Evolutionary conservation across 78 protist genomes (phyloP).

Genomic region (Isochrysis galbana): DNA sequence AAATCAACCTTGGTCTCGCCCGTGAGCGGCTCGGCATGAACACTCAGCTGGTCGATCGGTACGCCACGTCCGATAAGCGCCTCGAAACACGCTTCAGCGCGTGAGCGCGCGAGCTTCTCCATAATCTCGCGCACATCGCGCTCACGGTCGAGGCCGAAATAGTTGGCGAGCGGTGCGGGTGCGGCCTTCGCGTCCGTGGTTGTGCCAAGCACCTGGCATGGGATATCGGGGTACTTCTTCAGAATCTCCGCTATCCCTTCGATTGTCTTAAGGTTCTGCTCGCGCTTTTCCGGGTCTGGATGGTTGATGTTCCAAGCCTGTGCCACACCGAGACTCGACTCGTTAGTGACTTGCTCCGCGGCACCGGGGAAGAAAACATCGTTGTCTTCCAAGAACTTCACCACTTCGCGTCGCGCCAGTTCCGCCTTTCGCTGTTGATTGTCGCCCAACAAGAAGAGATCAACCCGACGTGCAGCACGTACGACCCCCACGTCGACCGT

Average conservation of each 20-base stretch:
- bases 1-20: background rate
- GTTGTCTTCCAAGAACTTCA: background rate
- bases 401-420: background rate
- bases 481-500: background rate
- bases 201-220: background rate
- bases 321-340: background rate
- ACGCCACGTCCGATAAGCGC: background rate
- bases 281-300: background rate
- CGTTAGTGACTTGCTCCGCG: background rate
- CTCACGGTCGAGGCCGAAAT: background rate
- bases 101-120: background rate
- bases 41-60: background rate
- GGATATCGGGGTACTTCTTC: background rate
- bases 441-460: background rate
- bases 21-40: background rate
- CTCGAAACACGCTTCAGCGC: background rate
- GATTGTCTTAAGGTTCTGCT: background rate
- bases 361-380: background rate
- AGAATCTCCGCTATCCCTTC: background rate
- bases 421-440: background rate
- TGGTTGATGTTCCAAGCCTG: background rate
- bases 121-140: background rate
- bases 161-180: background rate
- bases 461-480: background rate
- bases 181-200: background rate